phyloP scores from a whole-genome alignment of 176 grass and related monocot species.

The Ensete glaucum region DNA sequence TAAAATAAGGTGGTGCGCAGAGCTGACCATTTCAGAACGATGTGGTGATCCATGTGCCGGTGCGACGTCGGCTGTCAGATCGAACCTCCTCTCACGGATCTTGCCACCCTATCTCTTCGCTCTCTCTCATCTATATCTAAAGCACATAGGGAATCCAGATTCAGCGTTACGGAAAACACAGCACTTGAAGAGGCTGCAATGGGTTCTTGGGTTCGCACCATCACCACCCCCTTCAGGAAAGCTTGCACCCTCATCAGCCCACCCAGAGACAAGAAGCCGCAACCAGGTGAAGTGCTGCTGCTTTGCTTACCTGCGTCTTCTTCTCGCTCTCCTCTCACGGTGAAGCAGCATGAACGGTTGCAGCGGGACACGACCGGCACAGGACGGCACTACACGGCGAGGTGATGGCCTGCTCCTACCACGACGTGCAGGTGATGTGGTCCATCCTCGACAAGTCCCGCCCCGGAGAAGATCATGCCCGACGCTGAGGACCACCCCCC shows the following conservation, averaged over 20 bases:
- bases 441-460: slow-evolving; percentile 17
- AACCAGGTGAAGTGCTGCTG: not conserved
- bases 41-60: not conserved
- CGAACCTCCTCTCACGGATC: not conserved
- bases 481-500: not conserved
- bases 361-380: not conserved
- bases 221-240: slow-evolving; percentile 13
- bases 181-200: not conserved
- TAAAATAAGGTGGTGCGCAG: too few relatives aligned
- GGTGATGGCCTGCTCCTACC: slow-evolving; percentile 16
- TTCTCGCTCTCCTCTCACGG: not conserved
- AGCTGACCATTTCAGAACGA: too few relatives aligned
- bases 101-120: not conserved
- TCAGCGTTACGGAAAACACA: not conserved
- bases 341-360: not conserved
- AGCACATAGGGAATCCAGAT: not conserved
- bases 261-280: slow-evolving; percentile 4
- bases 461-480: not conserved
- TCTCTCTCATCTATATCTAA: not conserved
- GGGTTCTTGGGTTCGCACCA: slow-evolving; percentile 11
- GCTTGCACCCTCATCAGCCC: slow-evolving; percentile 7
- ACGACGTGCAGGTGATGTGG: slow-evolving; percentile 22
- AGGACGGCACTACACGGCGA: slow-evolving; percentile 9
- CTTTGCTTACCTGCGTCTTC: not conserved
- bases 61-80: not conserved